A percentile compares a stretch with the other conserved stretches of the same genome.
phyloP scores from a whole-genome alignment of 768 basidiomycete species.

The Trametes villosa region DNA sequence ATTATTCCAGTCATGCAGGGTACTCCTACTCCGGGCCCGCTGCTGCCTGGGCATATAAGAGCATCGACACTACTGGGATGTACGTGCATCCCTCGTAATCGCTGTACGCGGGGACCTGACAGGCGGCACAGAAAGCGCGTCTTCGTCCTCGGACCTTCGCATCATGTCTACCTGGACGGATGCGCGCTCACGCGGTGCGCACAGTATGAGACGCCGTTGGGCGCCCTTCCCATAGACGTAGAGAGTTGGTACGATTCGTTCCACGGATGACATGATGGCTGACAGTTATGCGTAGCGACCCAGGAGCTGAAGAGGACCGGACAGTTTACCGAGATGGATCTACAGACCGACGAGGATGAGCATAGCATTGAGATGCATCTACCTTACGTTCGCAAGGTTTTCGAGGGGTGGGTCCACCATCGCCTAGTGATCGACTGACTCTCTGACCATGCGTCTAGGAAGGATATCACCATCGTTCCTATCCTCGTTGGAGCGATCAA shows the following conservation, averaged over 20 bases:
- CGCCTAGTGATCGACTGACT: background rate
- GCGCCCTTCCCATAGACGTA: slow-evolving; percentile 76
- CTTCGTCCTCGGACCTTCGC: slow-evolving; percentile 95
- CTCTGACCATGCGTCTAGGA: slow-evolving; percentile 40
- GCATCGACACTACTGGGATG: slow-evolving; percentile 83
- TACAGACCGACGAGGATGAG: slow-evolving; percentile 84
- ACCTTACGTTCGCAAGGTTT: slow-evolving; percentile 85
- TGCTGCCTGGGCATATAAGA: slow-evolving; percentile 96
- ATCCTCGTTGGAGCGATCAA: slow-evolving; percentile 86
- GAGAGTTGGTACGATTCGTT: slow-evolving; percentile 58
- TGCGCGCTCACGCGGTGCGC: slow-evolving; percentile 86
- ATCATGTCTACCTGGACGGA: slow-evolving; percentile 84
- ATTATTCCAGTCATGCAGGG: slow-evolving; percentile 80
- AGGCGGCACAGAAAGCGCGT: slow-evolving; percentile 75
- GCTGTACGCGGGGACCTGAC: background rate
- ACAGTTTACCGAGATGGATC: slow-evolving; percentile 69
- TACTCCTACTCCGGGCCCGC: slow-evolving; percentile 93
- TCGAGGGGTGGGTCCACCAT: slow-evolving; percentile 62
- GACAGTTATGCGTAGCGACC: slow-evolving; percentile 53
- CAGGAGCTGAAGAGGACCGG: slow-evolving; percentile 65
- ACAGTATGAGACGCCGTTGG: slow-evolving; percentile 84
- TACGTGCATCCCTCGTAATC: slow-evolving; percentile 44
- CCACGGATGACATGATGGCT: background rate
- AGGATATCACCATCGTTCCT: slow-evolving; percentile 83
- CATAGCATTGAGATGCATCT: slow-evolving; percentile 99